Conservation (phyloP, 148 eudicot genomes). For the Beta vulgaris region DNA sequence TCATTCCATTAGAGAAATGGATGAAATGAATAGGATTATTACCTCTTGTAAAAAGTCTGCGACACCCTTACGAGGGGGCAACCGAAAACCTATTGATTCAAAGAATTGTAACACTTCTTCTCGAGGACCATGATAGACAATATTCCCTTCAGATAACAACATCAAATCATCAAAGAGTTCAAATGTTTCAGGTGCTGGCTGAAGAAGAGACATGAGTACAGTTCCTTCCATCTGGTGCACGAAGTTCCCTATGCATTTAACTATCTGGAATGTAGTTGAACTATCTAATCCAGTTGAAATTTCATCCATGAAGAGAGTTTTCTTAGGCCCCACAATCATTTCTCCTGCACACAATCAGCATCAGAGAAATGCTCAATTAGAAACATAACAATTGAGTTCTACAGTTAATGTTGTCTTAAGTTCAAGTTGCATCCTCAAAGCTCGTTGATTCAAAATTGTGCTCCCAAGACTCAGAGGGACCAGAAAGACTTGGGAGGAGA, state of each 20-base stretch:
- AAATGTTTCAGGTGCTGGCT: constrained; percentile 91
- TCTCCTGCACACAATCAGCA: constrained; percentile 48
- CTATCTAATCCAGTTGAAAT: constrained; percentile 88
- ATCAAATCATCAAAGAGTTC: constrained; percentile 78
- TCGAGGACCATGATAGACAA: constrained; percentile 77
- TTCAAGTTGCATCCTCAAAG: background rate
- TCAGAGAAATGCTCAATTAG: background rate
- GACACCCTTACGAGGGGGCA: constrained; percentile 77
- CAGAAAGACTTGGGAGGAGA: too few species aligned
- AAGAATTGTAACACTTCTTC: constrained; percentile 64
- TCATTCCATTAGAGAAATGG: background rate
- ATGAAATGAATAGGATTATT: background rate
- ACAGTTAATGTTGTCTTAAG: background rate
- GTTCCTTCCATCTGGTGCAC: constrained; percentile 87
- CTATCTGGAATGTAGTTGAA: constrained; percentile 82
- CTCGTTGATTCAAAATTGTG: background rate
- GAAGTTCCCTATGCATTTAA: constrained; percentile 63
- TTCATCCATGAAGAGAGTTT: constrained; percentile 90
- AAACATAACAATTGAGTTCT: background rate
- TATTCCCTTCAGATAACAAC: constrained; percentile 61
- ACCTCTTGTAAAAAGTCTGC: constrained; percentile 98
- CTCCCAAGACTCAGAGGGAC: background rate
- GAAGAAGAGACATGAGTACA: constrained; percentile 84
- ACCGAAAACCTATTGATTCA: constrained; percentile 63
- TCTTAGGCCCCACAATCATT: constrained; percentile 84